phyloP scores from a whole-genome alignment of 768 basidiomycete species.

The Tylopilus vinaceipallidus region DNA sequence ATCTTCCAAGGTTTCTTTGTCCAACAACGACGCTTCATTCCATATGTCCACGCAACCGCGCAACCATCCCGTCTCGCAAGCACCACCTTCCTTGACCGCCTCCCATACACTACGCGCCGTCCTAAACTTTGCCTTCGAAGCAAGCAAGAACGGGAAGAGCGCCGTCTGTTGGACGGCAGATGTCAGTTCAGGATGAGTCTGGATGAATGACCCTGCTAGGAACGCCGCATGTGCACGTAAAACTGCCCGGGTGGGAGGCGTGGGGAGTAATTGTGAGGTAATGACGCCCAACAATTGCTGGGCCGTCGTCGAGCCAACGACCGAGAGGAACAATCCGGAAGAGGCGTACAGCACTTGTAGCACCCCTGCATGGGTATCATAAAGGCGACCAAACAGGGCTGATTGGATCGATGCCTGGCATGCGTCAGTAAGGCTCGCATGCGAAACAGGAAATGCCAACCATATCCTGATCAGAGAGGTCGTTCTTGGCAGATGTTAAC shows the following conservation, averaged over 20 bases:
- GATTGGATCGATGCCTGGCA: slow-evolving; percentile 54
- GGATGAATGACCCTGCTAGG: slow-evolving; percentile 46
- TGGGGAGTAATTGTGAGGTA: slow-evolving; percentile 24
- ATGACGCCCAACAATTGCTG: slow-evolving; percentile 24
- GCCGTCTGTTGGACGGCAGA: slow-evolving; percentile 46
- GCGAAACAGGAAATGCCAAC: slow-evolving; percentile 5
- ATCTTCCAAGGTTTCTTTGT: slow-evolving; percentile 28
- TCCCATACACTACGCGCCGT: slow-evolving; percentile 73
- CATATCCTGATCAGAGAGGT: slow-evolving; percentile 38
- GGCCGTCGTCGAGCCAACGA: slow-evolving; percentile 18
- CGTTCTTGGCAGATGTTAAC: slow-evolving; percentile 20
- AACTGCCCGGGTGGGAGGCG: slow-evolving; percentile 50
- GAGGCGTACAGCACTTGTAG: slow-evolving; percentile 65
- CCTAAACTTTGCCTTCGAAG: slow-evolving; percentile 68
- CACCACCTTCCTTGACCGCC: slow-evolving; percentile 42
- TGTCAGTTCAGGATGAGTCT: slow-evolving; percentile 25
- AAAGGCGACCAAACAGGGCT: slow-evolving; percentile 65
- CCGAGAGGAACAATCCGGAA: slow-evolving; percentile 44
- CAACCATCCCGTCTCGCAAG: slow-evolving; percentile 41
- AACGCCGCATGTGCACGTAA: slow-evolving; percentile 59
- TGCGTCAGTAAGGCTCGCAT: slow-evolving; percentile 3
- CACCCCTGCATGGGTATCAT: slow-evolving; percentile 61
- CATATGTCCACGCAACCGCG: slow-evolving; percentile 52
- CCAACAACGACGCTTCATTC: slow-evolving; percentile 26
- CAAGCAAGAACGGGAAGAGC: slow-evolving; percentile 73